Percentiles rank a stretch among this genome's conserved stretches.
Evolutionary conservation across 2,329 filamentous ascomycete genomes (phyloP).

Genomic region (Triangularia setosa): DNA sequence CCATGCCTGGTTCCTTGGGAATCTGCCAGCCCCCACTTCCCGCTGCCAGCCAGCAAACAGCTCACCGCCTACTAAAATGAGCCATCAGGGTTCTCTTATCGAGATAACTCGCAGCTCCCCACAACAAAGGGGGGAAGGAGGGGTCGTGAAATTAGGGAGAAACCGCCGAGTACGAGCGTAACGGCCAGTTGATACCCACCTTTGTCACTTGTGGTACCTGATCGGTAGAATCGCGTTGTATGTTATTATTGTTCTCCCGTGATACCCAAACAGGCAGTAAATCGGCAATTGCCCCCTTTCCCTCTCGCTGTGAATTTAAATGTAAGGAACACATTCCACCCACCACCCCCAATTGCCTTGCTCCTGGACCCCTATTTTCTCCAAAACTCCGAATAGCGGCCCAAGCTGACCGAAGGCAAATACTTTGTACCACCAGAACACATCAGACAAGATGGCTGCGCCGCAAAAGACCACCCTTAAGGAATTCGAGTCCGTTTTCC

Average conservation of each 20-base stretch:
- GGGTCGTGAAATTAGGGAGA: neutral
- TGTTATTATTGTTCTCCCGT: neutral
- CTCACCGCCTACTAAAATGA: neutral
- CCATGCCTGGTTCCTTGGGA: neutral
- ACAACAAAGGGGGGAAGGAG: neutral
- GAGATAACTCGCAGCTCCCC: neutral
- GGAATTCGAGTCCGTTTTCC: conserved; percentile 89
- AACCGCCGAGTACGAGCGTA: neutral
- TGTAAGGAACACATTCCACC: neutral
- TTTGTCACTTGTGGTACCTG: neutral
- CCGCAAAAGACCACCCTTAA: conserved; percentile 71
- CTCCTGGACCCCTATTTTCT: neutral
- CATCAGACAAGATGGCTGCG: conserved; percentile 36
- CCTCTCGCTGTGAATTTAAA: neutral
- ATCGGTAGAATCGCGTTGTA: neutral
- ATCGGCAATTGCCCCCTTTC: neutral
- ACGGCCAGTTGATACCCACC: neutral
- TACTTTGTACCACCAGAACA: neutral
- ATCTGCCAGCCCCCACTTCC: neutral
- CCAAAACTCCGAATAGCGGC: neutral
- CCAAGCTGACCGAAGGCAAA: neutral
- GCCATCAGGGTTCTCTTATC: conserved; percentile 7
- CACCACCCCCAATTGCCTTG: neutral
- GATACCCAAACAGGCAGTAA: neutral
- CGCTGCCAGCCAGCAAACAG: neutral